Evolutionary conservation across 2,329 filamentous ascomycete genomes (phyloP).

Genomic region (Geoglossum cookeanum): DNA sequence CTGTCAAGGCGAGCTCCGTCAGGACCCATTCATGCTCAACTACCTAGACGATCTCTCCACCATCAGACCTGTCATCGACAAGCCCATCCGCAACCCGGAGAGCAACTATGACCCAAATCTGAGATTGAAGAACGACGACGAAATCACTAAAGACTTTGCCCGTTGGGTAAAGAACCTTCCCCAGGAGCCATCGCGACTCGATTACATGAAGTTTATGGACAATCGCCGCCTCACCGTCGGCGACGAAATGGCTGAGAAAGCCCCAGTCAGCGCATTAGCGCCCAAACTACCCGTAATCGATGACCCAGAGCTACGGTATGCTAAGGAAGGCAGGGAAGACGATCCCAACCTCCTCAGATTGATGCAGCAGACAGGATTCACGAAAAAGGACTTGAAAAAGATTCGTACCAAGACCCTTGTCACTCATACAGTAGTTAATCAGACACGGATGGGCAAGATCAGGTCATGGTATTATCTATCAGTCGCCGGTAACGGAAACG

Average conservation of each 20-base stretch:
- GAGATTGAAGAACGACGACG: conserved; percentile 40
- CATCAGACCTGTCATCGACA: conserved; percentile 61
- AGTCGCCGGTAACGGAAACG: conserved; percentile 73
- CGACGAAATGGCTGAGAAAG: conserved; percentile 29
- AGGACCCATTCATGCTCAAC: conserved; percentile 50
- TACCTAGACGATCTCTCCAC: conserved; percentile 72
- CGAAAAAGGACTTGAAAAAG: conserved; percentile 24
- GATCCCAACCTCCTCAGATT: conserved; percentile 29
- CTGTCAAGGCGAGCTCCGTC: conserved; percentile 50
- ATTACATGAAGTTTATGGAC: conserved; percentile 25
- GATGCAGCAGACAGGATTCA: conserved; percentile 37
- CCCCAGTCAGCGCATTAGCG: conserved; percentile 29
- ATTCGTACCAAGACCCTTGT: conserved; percentile 58
- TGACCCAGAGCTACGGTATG: conserved; percentile 11
- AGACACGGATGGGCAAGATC: conserved; percentile 93
- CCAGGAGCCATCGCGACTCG: conserved; percentile 25
- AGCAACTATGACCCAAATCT: conserved; percentile 35
- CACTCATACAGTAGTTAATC: conserved; percentile 58
- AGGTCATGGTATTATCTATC: conserved; percentile 54
- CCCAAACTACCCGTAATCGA: conserved; percentile 29
- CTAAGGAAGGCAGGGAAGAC: conserved; percentile 14
- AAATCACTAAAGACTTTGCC: conserved; percentile 40
- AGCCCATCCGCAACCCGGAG: conserved; percentile 33
- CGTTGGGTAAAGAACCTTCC: conserved; percentile 26
- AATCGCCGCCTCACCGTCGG: conserved; percentile 30